Percentiles rank a stretch among this genome's conserved stretches.
Conservation (phyloP, 177 flowering plant species). For the Telopea speciosissima region DNA sequence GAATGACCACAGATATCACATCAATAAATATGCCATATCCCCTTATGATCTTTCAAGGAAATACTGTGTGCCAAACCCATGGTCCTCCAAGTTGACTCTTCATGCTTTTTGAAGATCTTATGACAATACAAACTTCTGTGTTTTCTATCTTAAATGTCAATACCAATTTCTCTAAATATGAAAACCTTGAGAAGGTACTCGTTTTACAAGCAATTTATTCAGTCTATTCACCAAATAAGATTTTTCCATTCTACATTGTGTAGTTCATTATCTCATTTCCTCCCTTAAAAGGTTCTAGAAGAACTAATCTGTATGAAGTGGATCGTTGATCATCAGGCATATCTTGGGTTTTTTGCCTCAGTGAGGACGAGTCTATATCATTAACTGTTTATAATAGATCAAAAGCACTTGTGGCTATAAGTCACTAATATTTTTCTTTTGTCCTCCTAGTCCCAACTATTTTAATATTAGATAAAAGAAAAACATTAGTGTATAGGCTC, state of each 20-base stretch:
- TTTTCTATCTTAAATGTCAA: neutral
- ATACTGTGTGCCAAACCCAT: slow-evolving; percentile 2
- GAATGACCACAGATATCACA: slow-evolving; percentile 7
- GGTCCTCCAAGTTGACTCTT: slow-evolving; percentile 9
- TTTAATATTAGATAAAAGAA: neutral
- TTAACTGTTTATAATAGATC: slow-evolving; percentile 21
- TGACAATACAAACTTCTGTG: neutral
- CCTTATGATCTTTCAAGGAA: slow-evolving; percentile 15
- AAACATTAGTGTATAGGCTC: slow-evolving; percentile 20
- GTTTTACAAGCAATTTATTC: too few species aligned
- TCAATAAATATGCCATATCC: slow-evolving; percentile 16
- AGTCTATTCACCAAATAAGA: too few species aligned
- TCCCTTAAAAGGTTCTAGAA: slow-evolving; percentile 12
- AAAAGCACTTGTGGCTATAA: slow-evolving; percentile 36
- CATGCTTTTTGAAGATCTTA: slow-evolving; percentile 10
- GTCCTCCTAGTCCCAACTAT: neutral
- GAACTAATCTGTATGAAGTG: slow-evolving; percentile 14
- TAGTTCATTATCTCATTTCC: neutral
- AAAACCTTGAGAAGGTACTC: neutral
- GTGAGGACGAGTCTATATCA: slow-evolving; percentile 15
- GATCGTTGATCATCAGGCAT: slow-evolving; percentile 35
- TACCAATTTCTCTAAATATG: neutral
- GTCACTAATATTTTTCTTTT: slow-evolving; percentile 10
- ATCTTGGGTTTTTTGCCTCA: slow-evolving; percentile 27
- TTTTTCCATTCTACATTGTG: neutral